These are phyloP conservation scores for Aspergillus sp. DNA, from an alignment of 2,329 filamentous ascomycete genomes.

Conservation along the genomic window DNA sequence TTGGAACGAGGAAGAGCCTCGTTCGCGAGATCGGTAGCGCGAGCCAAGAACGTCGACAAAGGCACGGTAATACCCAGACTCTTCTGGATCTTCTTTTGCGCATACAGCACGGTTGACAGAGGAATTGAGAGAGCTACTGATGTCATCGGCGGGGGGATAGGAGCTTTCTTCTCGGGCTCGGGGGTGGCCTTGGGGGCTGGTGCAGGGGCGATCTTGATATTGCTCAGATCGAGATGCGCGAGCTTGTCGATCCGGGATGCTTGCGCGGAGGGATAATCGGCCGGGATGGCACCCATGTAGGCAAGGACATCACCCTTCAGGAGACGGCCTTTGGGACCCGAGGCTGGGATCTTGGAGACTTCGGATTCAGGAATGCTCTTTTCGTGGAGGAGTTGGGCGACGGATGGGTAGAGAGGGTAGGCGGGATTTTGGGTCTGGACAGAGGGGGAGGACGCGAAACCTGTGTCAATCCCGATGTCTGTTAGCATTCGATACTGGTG, in stretches of 20 bases:
- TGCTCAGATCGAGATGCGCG: constrained; percentile 81
- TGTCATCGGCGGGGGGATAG: constrained; percentile 23
- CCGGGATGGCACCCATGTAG: constrained; percentile 69
- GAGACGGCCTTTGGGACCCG: constrained; percentile 77
- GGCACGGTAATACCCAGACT: constrained; percentile 73
- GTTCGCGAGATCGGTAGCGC: constrained; percentile 80
- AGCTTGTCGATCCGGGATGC: constrained; percentile 66
- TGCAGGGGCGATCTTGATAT: constrained; percentile 70
- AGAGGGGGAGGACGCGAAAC: constrained; percentile 26
- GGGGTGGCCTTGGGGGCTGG: constrained; percentile 22
- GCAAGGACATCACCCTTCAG: constrained; percentile 94
- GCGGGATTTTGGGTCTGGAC: constrained; percentile 34
- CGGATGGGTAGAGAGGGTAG: constrained; percentile 60
- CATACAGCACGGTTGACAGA: constrained; percentile 66
- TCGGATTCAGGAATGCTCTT: constrained; percentile 69
- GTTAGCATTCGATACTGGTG: background rate
- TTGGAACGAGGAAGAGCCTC: constrained; percentile 66
- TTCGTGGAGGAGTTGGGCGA: constrained; percentile 69
- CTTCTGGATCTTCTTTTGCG: constrained; percentile 70
- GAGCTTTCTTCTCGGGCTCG: constrained; percentile 26
- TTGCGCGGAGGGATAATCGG: constrained; percentile 61
- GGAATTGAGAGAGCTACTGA: constrained; percentile 65
- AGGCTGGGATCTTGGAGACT: constrained; percentile 72
- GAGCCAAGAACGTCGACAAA: constrained; percentile 75
- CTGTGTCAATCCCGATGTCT: constrained; percentile 11